Evolutionary conservation across 2,329 filamentous ascomycete genomes (phyloP), one percentile per base, ranked within the genome.

Genomic region (Colletotrichum neosansevieriae): DNA sequence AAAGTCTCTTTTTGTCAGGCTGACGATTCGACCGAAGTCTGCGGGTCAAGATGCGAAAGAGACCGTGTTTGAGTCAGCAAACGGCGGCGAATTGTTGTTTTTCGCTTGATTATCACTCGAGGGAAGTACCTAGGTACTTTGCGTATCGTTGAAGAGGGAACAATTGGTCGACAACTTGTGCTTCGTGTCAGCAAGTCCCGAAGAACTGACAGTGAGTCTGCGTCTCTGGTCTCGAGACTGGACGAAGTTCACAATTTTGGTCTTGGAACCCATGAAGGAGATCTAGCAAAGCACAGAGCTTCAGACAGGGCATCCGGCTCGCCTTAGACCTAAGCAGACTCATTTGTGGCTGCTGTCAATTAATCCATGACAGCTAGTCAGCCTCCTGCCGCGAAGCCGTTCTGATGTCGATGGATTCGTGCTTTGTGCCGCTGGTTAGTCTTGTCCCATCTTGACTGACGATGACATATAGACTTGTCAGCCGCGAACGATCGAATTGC

Each of bases 291-390:
- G 40, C 57, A 67, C 50, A 63, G 50, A 50, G 57, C 51, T 67
- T 21, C n/a, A 29, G 32, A 47, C 56, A 57, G 42, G 42, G 29
- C 29, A 15, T 49, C 17, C 24, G 49, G 54, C 54, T 32, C 45
- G 40, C 47, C 21, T 50, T 29, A 17, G 53, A 11, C 36, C 13
- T 29, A 38, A 19, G 24, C 45, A 40, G 40, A 47, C 17, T 36
- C 49, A 40, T 44, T 50, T 19, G 61, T 60, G 66, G 63, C 63
- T 63, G 58, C 36, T 62, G 63, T 69, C 67, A 63, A 57, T 63
- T 53, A 56, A 63, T 21, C 21, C 21, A 21, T 44, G 50, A 63
- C 67, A 69, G 44, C 67, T 24, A 24, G 44, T 62, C 49, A 57
- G 57, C 17, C 15, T n/a, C 24, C 24, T 69, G 34, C 13, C 44